phyloP scores from a whole-genome alignment of 2,329 filamentous ascomycete species.

The Cordyceps tenuipes region DNA sequence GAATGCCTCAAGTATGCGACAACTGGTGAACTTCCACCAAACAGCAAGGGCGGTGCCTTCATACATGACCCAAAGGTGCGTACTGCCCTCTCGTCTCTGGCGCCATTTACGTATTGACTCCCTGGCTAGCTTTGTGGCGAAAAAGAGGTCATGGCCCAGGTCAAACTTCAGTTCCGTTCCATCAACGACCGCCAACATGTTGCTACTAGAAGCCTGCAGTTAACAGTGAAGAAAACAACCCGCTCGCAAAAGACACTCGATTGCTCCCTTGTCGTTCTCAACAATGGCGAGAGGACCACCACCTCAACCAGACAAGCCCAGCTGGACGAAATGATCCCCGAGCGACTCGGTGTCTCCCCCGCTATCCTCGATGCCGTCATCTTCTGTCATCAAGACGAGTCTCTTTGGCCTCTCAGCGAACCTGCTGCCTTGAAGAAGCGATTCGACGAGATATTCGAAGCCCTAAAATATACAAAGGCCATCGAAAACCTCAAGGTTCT shows the following conservation, averaged over 20 bases:
- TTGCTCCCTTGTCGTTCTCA: constrained; percentile 63
- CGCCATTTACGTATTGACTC: neutral
- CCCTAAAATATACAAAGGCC: constrained; percentile 91
- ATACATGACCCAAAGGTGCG: constrained; percentile 87
- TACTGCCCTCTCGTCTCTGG: neutral
- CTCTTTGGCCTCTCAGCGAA: constrained; percentile 91
- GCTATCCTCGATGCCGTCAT: constrained; percentile 92
- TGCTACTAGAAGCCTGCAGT: constrained; percentile 72
- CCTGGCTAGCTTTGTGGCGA: constrained; percentile 59
- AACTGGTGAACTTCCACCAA: constrained; percentile 85
- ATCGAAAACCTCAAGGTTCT: constrained; percentile 90
- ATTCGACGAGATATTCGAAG: constrained; percentile 97
- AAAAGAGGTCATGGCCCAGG: constrained; percentile 82
- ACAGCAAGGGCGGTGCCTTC: constrained; percentile 84
- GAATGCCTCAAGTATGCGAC: constrained; percentile 98
- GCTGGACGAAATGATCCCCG: constrained; percentile 74
- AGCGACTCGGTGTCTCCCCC: constrained; percentile 79
- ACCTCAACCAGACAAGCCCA: constrained; percentile 76
- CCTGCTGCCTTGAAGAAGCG: constrained; percentile 79
- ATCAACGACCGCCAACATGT: constrained; percentile 75
- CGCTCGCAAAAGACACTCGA: constrained; percentile 79
- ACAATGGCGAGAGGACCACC: constrained; percentile 69
- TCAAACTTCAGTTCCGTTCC: constrained; percentile 79
- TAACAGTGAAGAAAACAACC: constrained; percentile 75
- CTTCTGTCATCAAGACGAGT: constrained; percentile 98